phyloP scores from a whole-genome alignment of 306 rosid genomes.

The Gastrolobium bilobum region DNA sequence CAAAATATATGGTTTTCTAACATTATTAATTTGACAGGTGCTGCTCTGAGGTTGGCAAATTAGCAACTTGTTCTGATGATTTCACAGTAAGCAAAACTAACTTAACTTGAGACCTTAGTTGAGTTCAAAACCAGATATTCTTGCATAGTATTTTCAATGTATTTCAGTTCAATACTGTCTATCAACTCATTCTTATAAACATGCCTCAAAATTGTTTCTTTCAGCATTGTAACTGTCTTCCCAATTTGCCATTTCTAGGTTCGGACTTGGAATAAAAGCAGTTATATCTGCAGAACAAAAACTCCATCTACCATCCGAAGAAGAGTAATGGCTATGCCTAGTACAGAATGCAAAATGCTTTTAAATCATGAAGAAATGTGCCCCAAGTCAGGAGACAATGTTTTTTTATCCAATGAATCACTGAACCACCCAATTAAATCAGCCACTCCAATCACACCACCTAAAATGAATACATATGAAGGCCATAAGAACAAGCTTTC shows the following conservation, averaged over 20 bases:
- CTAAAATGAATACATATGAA: slow-evolving; percentile 63
- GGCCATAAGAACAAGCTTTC: slow-evolving; percentile 55
- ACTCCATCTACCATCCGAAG: slow-evolving; percentile 68
- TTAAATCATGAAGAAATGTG: slow-evolving; percentile 50
- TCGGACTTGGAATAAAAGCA: slow-evolving; percentile 73
- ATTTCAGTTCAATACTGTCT: slow-evolving; percentile 1
- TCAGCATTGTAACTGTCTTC: slow-evolving; percentile 3
- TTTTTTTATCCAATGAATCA: slow-evolving; percentile 40
- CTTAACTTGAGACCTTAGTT: neutral
- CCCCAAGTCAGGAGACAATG: slow-evolving; percentile 42
- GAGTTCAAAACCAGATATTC: slow-evolving; percentile 20
- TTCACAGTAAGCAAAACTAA: slow-evolving; percentile 65
- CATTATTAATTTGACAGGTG: slow-evolving; percentile 63
- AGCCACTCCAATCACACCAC: slow-evolving; percentile 57
- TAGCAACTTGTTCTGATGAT: slow-evolving; percentile 93
- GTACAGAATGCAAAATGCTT: slow-evolving; percentile 60
- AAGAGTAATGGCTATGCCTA: slow-evolving; percentile 87
- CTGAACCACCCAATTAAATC: slow-evolving; percentile 31
- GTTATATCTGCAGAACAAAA: slow-evolving; percentile 46
- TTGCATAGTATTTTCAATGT: neutral
- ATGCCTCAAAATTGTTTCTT: slow-evolving; percentile 18
- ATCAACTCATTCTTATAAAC: neutral
- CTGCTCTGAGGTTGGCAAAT: slow-evolving; percentile 71
- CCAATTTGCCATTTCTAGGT: slow-evolving; percentile 59
- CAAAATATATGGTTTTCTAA: slow-evolving; percentile 4